Base-by-base conservation (phyloP, 805 yeast species). In the Saturnispora ahearnii region DNA sequence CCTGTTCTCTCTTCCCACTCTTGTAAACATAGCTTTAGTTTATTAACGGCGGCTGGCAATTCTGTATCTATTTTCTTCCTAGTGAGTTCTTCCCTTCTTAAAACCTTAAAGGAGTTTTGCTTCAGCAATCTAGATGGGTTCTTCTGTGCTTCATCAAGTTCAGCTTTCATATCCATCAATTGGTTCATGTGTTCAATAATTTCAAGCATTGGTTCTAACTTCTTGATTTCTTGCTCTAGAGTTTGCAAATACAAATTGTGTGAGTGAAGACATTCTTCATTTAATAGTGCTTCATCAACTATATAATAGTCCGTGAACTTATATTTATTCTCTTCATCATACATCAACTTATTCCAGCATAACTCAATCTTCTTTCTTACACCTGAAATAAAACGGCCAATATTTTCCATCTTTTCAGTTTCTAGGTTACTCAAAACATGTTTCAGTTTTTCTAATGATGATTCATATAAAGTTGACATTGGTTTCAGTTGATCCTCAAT, bases 51-150 rank as follows among this genome's bases (percentile, higher is more conserved):
- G 34, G 71, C 69, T 0, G 98, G 98, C 56, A 87, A 68, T 56
- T 77, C 76, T 59, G 79, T 79, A n/a, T 77, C 67, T 7, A 90
- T 71, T 48, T 76, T 75, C 56, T 83, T 83, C 49, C 97, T 70
- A 37, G 81, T 70, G 59, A 75, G 82, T 61, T 89, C 96, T 62
- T 91, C 99, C 51, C 83, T 77, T 51, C 85, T 71, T 51, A 91
- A 68, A 24, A 90, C 82, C 53, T 81, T 82, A 55, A 91, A 90
- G 2, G 89, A 83, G 57, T 84, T 82, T 59, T 86, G 78, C 54
- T 84, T 78, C 43, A 84, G 64, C 41, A 90, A 71, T 53, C 98
- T 74, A 0, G 91, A 80, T 0, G 97, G 81, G 62, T 91, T 93
- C 58, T 79, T 82, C 2, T 84, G 76, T 4, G 93, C 79, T 53